phyloP scores from a whole-genome alignment of 2,329 filamentous ascomycete genomes.

The Penicillium frequentans region DNA sequence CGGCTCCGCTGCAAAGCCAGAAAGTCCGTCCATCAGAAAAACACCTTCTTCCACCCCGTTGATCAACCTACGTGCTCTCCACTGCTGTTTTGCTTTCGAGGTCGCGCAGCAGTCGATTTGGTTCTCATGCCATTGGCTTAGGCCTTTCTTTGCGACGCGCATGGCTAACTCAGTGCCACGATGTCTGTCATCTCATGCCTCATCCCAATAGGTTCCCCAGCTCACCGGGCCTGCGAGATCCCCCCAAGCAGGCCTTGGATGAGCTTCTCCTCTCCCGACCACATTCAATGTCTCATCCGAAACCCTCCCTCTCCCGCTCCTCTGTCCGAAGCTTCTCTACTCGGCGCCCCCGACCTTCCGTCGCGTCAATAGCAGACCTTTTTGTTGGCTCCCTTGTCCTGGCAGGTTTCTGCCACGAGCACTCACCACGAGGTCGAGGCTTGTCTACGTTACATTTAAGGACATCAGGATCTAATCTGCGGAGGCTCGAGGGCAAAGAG shows the following conservation, averaged over 20 bases:
- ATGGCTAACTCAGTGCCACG: conserved; percentile 47
- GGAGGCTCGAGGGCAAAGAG: conserved; percentile 17
- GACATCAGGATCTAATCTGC: conserved; percentile 17
- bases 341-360: conserved; percentile 29
- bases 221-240: conserved; percentile 49
- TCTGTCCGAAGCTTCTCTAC: conserved; percentile 29
- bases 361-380: conserved; percentile 48
- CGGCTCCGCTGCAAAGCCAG: conserved; percentile 34
- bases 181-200: conserved; percentile 67
- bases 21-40: conserved; percentile 27
- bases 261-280: conserved; percentile 21
- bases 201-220: conserved; percentile 56
- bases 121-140: conserved; percentile 19
- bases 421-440: conserved; percentile 39
- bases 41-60: conserved; percentile 17
- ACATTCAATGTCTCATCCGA: conserved; percentile 32
- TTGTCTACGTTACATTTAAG: conserved; percentile 26
- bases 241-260: conserved; percentile 46
- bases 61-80: conserved; percentile 4
- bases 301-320: conserved; percentile 23
- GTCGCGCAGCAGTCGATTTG: conserved; percentile 14
- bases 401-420: conserved; percentile 53
- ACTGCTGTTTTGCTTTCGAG: neutral
- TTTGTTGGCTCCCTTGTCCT: conserved; percentile 56
- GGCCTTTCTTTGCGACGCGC: conserved; percentile 29